Evolutionary conservation across 1,284 basidiomycete genomes (phyloP).

Genomic region (Heterobasidion irregulare): DNA sequence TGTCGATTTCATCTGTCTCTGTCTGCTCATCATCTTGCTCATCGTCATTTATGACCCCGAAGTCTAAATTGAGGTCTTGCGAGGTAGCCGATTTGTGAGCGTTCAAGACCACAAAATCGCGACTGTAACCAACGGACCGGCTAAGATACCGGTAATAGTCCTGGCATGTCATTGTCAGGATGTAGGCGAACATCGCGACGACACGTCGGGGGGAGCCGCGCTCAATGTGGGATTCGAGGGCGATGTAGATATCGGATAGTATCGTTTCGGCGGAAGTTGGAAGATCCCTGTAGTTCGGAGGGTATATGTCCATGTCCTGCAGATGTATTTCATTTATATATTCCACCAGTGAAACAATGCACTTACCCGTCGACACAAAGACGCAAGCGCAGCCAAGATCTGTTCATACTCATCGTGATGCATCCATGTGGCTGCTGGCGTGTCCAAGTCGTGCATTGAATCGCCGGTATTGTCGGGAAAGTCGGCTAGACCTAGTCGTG

Average conservation of each 20-base stretch:
- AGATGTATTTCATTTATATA: background rate
- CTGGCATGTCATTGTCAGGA: slow-evolving; percentile 51
- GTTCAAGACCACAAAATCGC: slow-evolving; percentile 14
- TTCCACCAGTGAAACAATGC: background rate
- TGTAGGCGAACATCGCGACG: slow-evolving; percentile 48
- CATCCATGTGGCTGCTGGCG: slow-evolving; percentile 40
- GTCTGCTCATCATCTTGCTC: slow-evolving; percentile 24
- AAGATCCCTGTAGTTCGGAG: slow-evolving; percentile 33
- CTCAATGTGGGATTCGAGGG: slow-evolving; percentile 42
- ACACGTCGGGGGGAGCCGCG: slow-evolving; percentile 35
- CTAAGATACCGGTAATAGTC: slow-evolving; percentile 52
- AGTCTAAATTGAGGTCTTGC: background rate
- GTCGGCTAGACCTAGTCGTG: slow-evolving; percentile 35
- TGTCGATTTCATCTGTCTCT: slow-evolving; percentile 19
- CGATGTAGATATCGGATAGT: slow-evolving; percentile 44
- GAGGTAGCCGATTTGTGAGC: slow-evolving; percentile 2
- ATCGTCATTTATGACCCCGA: slow-evolving; percentile 18
- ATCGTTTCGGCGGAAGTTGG: slow-evolving; percentile 37
- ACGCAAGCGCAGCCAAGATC: slow-evolving; percentile 38
- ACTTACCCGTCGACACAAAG: slow-evolving; percentile 50
- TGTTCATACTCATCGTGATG: slow-evolving; percentile 44
- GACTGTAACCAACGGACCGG: slow-evolving; percentile 47
- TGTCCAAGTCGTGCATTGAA: slow-evolving; percentile 16
- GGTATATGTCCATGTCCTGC: slow-evolving; percentile 31
- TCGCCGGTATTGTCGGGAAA: slow-evolving; percentile 16